These are phyloP conservation scores for Holtermanniella nyarrowii DNA, from an alignment of 768 basidiomycete species.

Conservation along the genomic window DNA sequence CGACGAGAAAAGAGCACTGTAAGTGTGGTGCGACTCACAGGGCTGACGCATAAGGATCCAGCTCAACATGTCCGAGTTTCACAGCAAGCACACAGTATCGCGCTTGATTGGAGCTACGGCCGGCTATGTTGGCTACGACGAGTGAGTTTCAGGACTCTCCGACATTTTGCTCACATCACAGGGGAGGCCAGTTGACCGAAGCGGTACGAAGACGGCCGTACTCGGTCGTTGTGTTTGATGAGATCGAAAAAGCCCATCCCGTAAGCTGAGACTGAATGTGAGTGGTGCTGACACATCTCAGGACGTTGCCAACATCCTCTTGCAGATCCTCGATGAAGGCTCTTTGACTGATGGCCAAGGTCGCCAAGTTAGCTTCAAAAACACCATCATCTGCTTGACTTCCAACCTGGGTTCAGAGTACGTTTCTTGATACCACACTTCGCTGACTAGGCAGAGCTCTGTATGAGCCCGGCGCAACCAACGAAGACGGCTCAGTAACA, in stretches of 20 bases:
- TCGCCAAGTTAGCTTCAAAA: slow-evolving; percentile 86
- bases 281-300: slow-evolving; percentile 15
- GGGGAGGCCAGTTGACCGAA: slow-evolving; percentile 73
- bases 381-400: slow-evolving; percentile 83
- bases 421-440: slow-evolving; percentile 45
- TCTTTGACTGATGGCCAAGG: slow-evolving; percentile 83
- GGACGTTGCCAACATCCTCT: slow-evolving; percentile 80
- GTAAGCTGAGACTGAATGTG: slow-evolving; percentile 40
- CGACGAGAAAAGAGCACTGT: slow-evolving; percentile 77
- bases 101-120: slow-evolving; percentile 85
- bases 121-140: slow-evolving; percentile 85
- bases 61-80: slow-evolving; percentile 96
- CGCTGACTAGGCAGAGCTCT: slow-evolving; percentile 40
- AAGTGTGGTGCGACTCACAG: slow-evolving; percentile 32
- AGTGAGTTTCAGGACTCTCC: slow-evolving; percentile 16
- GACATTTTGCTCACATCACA: slow-evolving; percentile 1
- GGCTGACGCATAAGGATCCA: slow-evolving; percentile 52
- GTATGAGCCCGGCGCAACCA: slow-evolving; percentile 55
- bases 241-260: slow-evolving; percentile 84
- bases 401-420: slow-evolving; percentile 62
- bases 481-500: slow-evolving; percentile 56
- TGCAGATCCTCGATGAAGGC: slow-evolving; percentile 87
- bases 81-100: slow-evolving; percentile 82
- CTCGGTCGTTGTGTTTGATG: slow-evolving; percentile 58
- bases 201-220: slow-evolving; percentile 87